Evolutionary conservation across 805 yeast species (phyloP).

Genomic region (Teunomyces lycoperdinae): DNA sequence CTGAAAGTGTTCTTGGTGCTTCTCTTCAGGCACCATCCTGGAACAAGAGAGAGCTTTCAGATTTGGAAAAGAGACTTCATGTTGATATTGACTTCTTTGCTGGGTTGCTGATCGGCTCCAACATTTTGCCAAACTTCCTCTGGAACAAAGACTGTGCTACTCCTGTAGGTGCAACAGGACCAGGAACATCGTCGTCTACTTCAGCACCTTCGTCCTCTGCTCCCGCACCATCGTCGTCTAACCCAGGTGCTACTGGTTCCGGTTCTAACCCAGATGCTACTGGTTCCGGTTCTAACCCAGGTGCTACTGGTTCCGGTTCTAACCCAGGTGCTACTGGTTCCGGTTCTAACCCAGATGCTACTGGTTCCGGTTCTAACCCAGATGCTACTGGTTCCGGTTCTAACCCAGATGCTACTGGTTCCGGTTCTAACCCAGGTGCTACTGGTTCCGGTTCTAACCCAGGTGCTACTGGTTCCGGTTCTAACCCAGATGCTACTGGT

Average conservation of each 20-base stretch:
- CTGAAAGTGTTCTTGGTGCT: neutral
- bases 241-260: neutral
- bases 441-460: neutral
- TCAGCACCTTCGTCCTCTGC: neutral
- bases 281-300: neutral
- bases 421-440: neutral
- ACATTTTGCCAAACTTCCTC: constrained; percentile 17
- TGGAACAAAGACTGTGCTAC: constrained; percentile 11
- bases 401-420: neutral
- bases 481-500: neutral
- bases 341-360: neutral
- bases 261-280: neutral
- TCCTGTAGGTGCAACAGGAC: neutral
- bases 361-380: neutral
- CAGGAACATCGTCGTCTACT: neutral
- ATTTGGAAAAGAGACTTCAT: constrained; percentile 5
- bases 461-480: neutral
- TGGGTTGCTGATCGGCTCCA: constrained; percentile 7
- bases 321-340: constrained; percentile 14
- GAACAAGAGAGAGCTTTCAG: constrained; percentile 8
- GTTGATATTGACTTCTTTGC: constrained; percentile 7
- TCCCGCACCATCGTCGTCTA: neutral
- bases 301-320: constrained; percentile 7
- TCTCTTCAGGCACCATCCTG: neutral
- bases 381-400: constrained; percentile 2